Evolutionary conservation across 441 rosid species (phyloP).

Genomic region (Viola pubescens): DNA sequence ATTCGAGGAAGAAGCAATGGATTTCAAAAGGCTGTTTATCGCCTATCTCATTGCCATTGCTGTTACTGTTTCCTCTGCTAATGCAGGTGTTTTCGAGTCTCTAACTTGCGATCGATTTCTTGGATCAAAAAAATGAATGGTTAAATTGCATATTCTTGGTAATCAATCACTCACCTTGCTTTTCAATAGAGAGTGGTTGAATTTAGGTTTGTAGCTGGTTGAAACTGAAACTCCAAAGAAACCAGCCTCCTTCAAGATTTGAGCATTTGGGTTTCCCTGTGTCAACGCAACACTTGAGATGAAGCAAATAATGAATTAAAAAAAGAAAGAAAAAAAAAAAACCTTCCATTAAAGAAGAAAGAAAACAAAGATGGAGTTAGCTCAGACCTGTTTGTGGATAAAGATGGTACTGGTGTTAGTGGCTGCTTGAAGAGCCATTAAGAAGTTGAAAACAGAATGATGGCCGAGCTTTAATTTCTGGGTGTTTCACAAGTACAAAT

Average conservation of each 20-base stretch:
- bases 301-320: neutral
- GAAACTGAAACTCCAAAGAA: constrained; percentile 31
- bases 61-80: too few relatives aligned
- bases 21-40: too few relatives aligned
- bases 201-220: constrained; percentile 25
- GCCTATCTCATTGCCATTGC: too few relatives aligned
- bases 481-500: neutral
- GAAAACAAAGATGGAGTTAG: neutral
- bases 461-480: neutral
- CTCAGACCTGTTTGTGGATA: constrained; percentile 40
- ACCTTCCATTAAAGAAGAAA: neutral
- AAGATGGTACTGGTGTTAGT: constrained; percentile 25
- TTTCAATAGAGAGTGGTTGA: constrained; percentile 15
- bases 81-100: too few relatives aligned
- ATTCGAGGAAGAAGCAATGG: too few relatives aligned
- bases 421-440: constrained; percentile 54
- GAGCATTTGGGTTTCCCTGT: constrained; percentile 34
- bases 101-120: too few relatives aligned
- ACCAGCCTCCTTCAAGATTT: constrained; percentile 31
- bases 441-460: neutral
- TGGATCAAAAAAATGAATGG: too few relatives aligned
- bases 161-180: constrained; percentile 21
- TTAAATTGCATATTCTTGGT: neutral
- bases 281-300: constrained; percentile 8
- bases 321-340: neutral